These are phyloP conservation scores for Aureobasidium zeae DNA, from an alignment of 2,329 filamentous ascomycete genomes.

Conservation along the genomic window DNA sequence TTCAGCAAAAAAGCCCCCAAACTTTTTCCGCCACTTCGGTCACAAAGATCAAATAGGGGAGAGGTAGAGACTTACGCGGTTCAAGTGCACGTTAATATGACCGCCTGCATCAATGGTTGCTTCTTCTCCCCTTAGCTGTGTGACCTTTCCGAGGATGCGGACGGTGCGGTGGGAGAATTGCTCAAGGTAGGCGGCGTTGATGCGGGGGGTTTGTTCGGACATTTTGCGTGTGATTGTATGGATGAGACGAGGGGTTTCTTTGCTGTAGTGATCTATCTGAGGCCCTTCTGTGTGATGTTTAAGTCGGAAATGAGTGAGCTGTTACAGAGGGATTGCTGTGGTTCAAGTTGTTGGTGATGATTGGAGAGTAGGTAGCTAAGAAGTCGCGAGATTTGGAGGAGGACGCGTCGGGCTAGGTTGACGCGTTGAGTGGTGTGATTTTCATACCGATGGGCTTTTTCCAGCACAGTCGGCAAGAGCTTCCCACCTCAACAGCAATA, in stretches of 20 bases:
- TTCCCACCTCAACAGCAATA: neutral
- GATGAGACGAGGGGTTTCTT: too few relatives aligned
- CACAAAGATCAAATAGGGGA: neutral
- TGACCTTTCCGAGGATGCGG: conserved; percentile 77
- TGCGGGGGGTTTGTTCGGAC: conserved; percentile 69
- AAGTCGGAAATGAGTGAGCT: too few relatives aligned
- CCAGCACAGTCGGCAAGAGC: neutral
- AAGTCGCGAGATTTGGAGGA: neutral
- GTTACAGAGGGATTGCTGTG: too few relatives aligned
- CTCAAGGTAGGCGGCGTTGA: conserved; percentile 71
- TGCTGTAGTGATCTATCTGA: neutral
- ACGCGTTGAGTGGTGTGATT: conserved; percentile 6
- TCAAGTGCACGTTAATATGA: conserved; percentile 63
- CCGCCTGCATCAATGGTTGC: conserved; percentile 75
- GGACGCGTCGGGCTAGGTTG: conserved; percentile 8
- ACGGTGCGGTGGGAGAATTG: conserved; percentile 63
- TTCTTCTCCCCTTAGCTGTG: conserved; percentile 68
- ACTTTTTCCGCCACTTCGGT: neutral
- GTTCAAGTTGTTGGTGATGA: too few relatives aligned
- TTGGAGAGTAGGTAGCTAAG: neutral
- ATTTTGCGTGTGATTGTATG: too few relatives aligned
- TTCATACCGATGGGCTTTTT: neutral
- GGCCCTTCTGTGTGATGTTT: neutral
- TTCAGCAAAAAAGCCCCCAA: neutral
- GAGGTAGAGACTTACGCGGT: conserved; percentile 48